Evolutionary conservation across 345 rosid genomes (phyloP).

Genomic region (Brassica carinata): DNA sequence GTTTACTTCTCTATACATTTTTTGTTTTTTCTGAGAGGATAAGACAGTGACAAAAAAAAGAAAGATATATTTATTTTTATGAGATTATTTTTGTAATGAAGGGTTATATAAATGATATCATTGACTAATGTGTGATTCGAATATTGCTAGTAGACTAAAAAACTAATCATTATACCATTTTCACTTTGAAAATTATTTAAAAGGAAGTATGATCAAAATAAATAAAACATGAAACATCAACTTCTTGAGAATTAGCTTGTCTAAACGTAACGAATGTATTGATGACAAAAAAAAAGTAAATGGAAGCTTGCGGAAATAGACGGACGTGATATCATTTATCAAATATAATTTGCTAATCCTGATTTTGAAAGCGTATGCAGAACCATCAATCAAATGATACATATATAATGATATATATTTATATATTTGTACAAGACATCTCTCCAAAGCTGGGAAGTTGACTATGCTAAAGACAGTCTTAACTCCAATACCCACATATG

Average conservation of each 20-base stretch:
- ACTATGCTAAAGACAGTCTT: no score
- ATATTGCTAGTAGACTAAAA: neutral
- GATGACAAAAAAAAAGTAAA: no score
- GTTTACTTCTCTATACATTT: neutral
- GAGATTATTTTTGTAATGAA: slow-evolving; percentile 34
- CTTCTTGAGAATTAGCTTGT: neutral
- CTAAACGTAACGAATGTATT: neutral
- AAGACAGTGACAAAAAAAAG: no score
- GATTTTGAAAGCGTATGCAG: neutral
- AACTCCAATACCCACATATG: no score
- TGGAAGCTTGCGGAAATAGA: neutral
- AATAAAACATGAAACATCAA: neutral
- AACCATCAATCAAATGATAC: neutral
- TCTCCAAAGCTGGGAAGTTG: no score
- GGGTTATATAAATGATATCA: neutral
- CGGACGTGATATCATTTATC: neutral
- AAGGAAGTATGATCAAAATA: neutral
- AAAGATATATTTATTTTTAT: neutral
- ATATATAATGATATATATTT: no score
- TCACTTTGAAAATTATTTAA: neutral
- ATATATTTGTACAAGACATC: no score
- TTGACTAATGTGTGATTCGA: neutral
- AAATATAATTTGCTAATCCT: neutral
- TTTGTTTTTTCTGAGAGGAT: no score
- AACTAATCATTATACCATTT: neutral